phyloP scores from a whole-genome alignment of 192 early-diverging fungal species.

The Glomus cerebriforme region DNA sequence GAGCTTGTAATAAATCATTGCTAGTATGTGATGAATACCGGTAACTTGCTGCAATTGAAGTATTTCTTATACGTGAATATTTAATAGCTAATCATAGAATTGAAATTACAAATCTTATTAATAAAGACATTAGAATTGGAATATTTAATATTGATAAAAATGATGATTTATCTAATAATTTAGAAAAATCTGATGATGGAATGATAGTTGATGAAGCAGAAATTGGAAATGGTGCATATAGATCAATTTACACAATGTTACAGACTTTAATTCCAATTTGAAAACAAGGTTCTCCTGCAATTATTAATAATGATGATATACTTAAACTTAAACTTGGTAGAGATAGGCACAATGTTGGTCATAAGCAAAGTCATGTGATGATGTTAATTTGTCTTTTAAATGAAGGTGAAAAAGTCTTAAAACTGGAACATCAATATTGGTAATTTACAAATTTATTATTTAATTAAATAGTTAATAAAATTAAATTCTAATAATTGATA shows the following conservation, averaged over 20 bases:
- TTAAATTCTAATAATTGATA: background rate
- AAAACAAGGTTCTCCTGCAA: too few species aligned
- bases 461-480: background rate
- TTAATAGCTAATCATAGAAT: background rate
- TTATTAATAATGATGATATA: too few species aligned
- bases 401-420: background rate
- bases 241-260: too few species aligned
- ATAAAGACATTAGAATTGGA: background rate
- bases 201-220: too few species aligned
- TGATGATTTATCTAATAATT: too few species aligned
- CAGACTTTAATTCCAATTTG: background rate
- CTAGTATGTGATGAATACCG: background rate
- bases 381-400: background rate
- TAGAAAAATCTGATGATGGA: too few species aligned
- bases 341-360: background rate
- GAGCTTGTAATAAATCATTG: conserved; percentile 7
- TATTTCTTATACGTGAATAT: background rate
- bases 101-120: background rate
- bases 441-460: background rate
- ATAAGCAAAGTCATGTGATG: background rate
- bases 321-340: background rate
- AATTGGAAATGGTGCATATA: too few species aligned
- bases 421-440: too few species aligned
- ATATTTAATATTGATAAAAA: background rate
- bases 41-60: background rate